Percentiles rank a stretch among this genome's conserved stretches.
phyloP scores from a whole-genome alignment of 305 asterid genomes.

The Solanum hybrid region DNA sequence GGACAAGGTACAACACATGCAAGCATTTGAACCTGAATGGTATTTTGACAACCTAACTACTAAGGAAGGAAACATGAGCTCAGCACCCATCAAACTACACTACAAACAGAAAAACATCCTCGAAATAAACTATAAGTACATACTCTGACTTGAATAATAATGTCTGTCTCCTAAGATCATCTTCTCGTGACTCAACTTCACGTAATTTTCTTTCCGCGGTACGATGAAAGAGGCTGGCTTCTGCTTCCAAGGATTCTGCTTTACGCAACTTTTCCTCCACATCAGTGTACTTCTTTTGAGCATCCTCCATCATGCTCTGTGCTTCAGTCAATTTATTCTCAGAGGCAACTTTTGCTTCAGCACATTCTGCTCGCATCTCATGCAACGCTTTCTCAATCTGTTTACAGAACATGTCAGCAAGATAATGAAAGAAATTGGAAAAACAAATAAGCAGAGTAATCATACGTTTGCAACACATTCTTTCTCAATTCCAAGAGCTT shows the following conservation, averaged over 20 bases:
- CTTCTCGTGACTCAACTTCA: slow-evolving; percentile 92
- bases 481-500: slow-evolving; percentile 84
- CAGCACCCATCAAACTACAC: background rate
- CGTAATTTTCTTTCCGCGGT: slow-evolving; percentile 80
- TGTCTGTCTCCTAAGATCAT: slow-evolving; percentile 76
- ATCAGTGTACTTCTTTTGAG: slow-evolving; percentile 52
- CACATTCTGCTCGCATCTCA: slow-evolving; percentile 92
- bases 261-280: slow-evolving; percentile 59
- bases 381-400: slow-evolving; percentile 94
- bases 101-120: slow-evolving; percentile 1
- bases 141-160: slow-evolving; percentile 69
- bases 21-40: background rate
- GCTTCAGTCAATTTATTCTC: slow-evolving; percentile 71
- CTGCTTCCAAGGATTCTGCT: slow-evolving; percentile 86
- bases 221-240: slow-evolving; percentile 65
- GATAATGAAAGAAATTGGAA: background rate
- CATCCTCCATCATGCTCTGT: slow-evolving; percentile 55
- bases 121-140: slow-evolving; percentile 20
- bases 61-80: background rate
- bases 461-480: slow-evolving; percentile 87
- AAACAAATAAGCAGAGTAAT: background rate
- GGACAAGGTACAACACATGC: background rate
- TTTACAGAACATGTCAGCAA: slow-evolving; percentile 9
- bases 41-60: background rate
- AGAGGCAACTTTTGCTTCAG: slow-evolving; percentile 76